phyloP scores from a whole-genome alignment of 2,329 filamentous ascomycete species.

The Clarireedia homoeocarpa region DNA sequence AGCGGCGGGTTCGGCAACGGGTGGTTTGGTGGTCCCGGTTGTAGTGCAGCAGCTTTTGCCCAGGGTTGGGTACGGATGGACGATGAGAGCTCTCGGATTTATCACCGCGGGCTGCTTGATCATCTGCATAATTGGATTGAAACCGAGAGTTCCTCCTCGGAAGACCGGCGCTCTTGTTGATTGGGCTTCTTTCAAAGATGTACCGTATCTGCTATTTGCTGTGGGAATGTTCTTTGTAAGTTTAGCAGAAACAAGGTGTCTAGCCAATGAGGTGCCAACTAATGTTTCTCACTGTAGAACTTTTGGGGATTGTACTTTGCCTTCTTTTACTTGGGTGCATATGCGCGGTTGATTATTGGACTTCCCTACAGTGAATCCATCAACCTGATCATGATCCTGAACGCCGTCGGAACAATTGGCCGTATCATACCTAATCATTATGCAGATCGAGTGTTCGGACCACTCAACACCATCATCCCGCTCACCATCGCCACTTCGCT shows the following conservation, averaged over 20 bases:
- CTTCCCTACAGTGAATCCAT: constrained; percentile 37
- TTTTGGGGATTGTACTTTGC: constrained; percentile 40
- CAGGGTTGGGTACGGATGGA: constrained; percentile 38
- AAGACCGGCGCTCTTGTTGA: constrained; percentile 38
- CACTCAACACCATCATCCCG: constrained; percentile 44
- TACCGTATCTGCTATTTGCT: constrained; percentile 38
- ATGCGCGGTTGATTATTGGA: constrained; percentile 30
- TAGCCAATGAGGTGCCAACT: background rate
- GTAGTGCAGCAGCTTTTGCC: constrained; percentile 36
- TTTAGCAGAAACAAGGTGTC: background rate
- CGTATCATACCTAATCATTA: constrained; percentile 40
- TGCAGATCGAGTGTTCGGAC: constrained; percentile 42
- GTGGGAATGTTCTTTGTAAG: constrained; percentile 33
- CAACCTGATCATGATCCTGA: constrained; percentile 44
- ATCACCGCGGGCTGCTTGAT: constrained; percentile 33
- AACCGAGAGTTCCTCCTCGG: constrained; percentile 34
- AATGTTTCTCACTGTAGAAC: constrained; percentile 12
- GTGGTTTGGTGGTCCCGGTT: constrained; percentile 37
- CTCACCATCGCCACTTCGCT: constrained; percentile 30
- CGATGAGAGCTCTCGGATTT: constrained; percentile 39
- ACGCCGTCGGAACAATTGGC: constrained; percentile 42
- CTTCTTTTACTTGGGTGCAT: constrained; percentile 32
- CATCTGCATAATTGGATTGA: constrained; percentile 33
- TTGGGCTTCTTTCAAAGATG: constrained; percentile 36
- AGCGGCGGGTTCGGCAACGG: constrained; percentile 32